A percentile compares a stretch with the other conserved stretches of the same genome.
Conservation (phyloP, 1,284 basidiomycete species). For the Mixia osmundae region DNA sequence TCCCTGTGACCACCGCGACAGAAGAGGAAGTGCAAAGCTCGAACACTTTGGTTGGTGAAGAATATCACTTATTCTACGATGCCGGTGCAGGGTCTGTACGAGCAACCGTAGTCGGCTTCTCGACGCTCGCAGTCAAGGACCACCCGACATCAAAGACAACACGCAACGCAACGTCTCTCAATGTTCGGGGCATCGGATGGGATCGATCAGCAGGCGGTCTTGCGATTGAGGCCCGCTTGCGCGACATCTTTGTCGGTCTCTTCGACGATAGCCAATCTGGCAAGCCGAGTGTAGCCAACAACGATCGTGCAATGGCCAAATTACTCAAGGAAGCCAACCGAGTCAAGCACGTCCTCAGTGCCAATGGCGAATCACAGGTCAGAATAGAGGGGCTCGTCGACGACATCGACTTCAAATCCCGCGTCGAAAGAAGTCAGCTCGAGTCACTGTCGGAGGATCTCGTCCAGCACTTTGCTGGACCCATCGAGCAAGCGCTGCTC, state of each 20-base stretch:
- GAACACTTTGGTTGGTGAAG: too few species aligned
- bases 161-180: conserved; percentile 44
- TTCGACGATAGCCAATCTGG: conserved; percentile 37
- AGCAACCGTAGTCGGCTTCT: conserved; percentile 65
- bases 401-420: conserved; percentile 71
- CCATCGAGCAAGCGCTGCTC: conserved; percentile 50
- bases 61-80: conserved; percentile 74
- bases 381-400: conserved; percentile 64
- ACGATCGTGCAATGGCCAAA: conserved; percentile 73
- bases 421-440: conserved; percentile 49
- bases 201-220: conserved; percentile 55
- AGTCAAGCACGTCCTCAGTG: conserved; percentile 79
- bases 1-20: conserved; percentile 26
- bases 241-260: conserved; percentile 51
- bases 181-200: conserved; percentile 54
- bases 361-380: conserved; percentile 55
- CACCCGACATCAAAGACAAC: conserved; percentile 27
- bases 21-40: too few species aligned
- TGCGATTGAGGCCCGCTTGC: conserved; percentile 56
- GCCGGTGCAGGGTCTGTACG: conserved; percentile 69
- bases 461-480: conserved; percentile 35
- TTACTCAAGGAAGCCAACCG: conserved; percentile 78
- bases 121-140: conserved; percentile 25
- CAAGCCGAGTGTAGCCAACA: conserved; percentile 22
- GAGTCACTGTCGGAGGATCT: conserved; percentile 42